Conservation (phyloP, 2,329 filamentous ascomycete species). For the Aspergillus pseudoglaucus region DNA sequence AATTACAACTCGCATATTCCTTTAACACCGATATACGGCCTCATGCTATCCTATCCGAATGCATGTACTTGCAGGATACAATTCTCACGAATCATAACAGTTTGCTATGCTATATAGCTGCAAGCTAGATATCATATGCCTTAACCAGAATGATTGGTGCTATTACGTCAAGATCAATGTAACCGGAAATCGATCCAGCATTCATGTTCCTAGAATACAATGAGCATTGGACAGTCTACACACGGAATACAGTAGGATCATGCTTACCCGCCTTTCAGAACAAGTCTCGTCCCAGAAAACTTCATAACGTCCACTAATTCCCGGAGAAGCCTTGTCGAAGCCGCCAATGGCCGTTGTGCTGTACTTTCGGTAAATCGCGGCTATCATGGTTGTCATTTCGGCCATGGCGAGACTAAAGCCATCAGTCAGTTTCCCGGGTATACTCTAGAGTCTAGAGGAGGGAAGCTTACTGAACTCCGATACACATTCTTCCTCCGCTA, state of each 20-base stretch:
- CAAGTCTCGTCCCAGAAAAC: constrained; percentile 21
- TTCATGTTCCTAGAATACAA: not conserved
- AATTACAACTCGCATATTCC: no score
- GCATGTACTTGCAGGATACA: no score
- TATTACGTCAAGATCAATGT: not conserved
- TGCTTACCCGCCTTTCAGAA: not conserved
- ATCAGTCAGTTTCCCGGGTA: no score
- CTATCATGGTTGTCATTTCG: constrained; percentile 45
- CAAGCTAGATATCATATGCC: no score
- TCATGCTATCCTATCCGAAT: no score
- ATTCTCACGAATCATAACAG: no score
- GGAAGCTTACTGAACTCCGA: constrained; percentile 28
- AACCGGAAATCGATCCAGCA: not conserved
- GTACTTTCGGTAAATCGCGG: constrained; percentile 42
- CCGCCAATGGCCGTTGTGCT: constrained; percentile 24
- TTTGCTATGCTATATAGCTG: no score
- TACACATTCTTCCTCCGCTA: constrained; percentile 36
- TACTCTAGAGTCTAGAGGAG: no score
- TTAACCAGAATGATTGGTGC: no score
- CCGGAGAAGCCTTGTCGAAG: constrained; percentile 15
- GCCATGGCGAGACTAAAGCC: constrained; percentile 42
- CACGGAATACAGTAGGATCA: no score
- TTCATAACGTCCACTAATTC: constrained; percentile 25
- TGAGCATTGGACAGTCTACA: no score
- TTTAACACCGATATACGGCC: no score